These are phyloP conservation scores for Westerdykella ornata DNA, from an alignment of 2,329 filamentous ascomycete genomes.

Conservation along the genomic window DNA sequence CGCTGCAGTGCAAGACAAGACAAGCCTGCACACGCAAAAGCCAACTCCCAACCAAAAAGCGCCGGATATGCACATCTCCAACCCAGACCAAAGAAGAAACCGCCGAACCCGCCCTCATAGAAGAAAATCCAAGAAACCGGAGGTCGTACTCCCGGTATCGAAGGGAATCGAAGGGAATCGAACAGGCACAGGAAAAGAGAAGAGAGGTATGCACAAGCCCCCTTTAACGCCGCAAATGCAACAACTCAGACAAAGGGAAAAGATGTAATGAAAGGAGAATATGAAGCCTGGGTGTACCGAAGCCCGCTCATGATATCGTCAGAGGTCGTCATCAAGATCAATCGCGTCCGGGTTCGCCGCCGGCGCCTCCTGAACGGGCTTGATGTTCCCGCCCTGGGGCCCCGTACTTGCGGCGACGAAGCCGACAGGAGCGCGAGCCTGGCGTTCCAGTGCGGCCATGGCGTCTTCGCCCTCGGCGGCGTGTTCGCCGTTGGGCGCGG, in stretches of 20 bases:
- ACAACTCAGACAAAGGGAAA: background rate
- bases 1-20: too few relatives aligned
- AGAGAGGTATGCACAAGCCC: too few relatives aligned
- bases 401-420: conserved; percentile 84
- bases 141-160: too few relatives aligned
- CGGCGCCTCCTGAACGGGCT: conserved; percentile 41
- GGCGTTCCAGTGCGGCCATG: conserved; percentile 82
- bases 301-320: conserved; percentile 18
- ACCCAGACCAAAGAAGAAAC: too few relatives aligned
- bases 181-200: too few relatives aligned
- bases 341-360: conserved; percentile 78
- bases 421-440: conserved; percentile 79
- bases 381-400: conserved; percentile 55
- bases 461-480: conserved; percentile 59
- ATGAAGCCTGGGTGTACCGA: background rate
- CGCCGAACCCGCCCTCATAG: too few relatives aligned
- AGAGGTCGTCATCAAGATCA: conserved; percentile 57
- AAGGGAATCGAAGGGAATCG: too few relatives aligned
- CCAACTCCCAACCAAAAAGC: too few relatives aligned
- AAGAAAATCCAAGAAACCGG: too few relatives aligned
- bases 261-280: background rate
- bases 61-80: too few relatives aligned
- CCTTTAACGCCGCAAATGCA: background rate
- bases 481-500: conserved; percentile 40
- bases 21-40: too few relatives aligned